Evolutionary conservation across 805 yeast species (phyloP).

Genomic region (Candida odintsovae): DNA sequence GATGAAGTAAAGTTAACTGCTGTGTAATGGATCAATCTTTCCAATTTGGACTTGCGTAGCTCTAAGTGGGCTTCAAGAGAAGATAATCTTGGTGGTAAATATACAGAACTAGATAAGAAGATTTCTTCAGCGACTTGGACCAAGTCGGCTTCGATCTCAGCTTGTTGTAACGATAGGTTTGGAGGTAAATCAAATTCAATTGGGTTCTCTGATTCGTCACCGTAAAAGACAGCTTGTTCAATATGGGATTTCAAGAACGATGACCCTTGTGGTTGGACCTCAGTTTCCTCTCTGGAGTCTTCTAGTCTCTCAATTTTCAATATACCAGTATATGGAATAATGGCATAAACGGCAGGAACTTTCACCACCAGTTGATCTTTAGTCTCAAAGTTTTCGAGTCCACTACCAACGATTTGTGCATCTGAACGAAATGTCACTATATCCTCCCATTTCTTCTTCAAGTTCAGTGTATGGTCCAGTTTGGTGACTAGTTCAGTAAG

Average conservation of each 20-base stretch:
- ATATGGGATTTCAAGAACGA: conserved; percentile 62
- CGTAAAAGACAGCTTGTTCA: conserved; percentile 77
- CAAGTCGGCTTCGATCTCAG: conserved; percentile 48
- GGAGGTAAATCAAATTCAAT: conserved; percentile 41
- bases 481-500: conserved; percentile 52
- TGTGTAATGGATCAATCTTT: conserved; percentile 40
- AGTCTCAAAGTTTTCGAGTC: conserved; percentile 37
- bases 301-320: conserved; percentile 47
- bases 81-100: conserved; percentile 48
- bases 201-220: conserved; percentile 37
- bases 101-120: conserved; percentile 46
- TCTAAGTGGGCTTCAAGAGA: conserved; percentile 46
- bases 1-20: conserved; percentile 37
- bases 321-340: conserved; percentile 57
- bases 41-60: conserved; percentile 40
- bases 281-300: conserved; percentile 13
- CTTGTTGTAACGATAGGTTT: conserved; percentile 37
- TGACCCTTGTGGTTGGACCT: conserved; percentile 15
- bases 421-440: conserved; percentile 49
- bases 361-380: conserved; percentile 19
- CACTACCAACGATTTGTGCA: conserved; percentile 53
- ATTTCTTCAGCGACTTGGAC: conserved; percentile 48
- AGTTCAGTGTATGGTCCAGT: conserved; percentile 26
- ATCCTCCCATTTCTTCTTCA: conserved; percentile 74
- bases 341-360: conserved; percentile 40